Evolutionary conservation across 2,329 filamentous ascomycete species (phyloP).

Genomic region (Penicillium capsulatum): DNA sequence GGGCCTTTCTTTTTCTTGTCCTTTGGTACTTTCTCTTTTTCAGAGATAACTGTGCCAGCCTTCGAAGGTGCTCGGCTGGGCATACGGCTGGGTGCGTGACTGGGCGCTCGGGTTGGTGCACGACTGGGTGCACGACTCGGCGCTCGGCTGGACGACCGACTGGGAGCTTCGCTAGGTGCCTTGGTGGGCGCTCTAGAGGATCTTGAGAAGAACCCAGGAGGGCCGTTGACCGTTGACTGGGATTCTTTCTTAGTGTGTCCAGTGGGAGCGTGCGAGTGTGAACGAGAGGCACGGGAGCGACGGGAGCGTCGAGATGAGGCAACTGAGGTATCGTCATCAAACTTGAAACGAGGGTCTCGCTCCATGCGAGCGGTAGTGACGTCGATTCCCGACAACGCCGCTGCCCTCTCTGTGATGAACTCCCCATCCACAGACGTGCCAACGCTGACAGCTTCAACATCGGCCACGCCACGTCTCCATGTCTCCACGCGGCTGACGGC

Average conservation of each 20-base stretch:
- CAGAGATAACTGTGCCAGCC: constrained; percentile 20
- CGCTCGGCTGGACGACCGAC: constrained; percentile 13
- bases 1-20: constrained; percentile 39
- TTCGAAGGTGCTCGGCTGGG: constrained; percentile 18
- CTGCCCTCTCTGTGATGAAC: constrained; percentile 59
- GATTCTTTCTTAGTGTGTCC: constrained; percentile 17
- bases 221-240: constrained; percentile 15
- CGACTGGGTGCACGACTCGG: constrained; percentile 15
- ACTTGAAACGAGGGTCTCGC: constrained; percentile 35
- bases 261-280: constrained; percentile 16
- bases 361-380: constrained; percentile 30
- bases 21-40: constrained; percentile 27
- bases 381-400: constrained; percentile 44
- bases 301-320: constrained; percentile 36
- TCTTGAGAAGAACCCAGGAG: constrained; percentile 21
- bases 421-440: constrained; percentile 63
- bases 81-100: constrained; percentile 8
- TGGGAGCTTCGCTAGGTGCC: constrained; percentile 13
- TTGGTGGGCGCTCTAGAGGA: constrained; percentile 20
- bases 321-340: constrained; percentile 32
- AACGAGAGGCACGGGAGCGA: constrained; percentile 27
- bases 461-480: constrained; percentile 62
- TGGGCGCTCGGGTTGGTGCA: constrained; percentile 14
- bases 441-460: constrained; percentile 50
- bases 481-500: constrained; percentile 55